phyloP scores from a whole-genome alignment of 805 yeast species.

The Lipomyces sp. region DNA sequence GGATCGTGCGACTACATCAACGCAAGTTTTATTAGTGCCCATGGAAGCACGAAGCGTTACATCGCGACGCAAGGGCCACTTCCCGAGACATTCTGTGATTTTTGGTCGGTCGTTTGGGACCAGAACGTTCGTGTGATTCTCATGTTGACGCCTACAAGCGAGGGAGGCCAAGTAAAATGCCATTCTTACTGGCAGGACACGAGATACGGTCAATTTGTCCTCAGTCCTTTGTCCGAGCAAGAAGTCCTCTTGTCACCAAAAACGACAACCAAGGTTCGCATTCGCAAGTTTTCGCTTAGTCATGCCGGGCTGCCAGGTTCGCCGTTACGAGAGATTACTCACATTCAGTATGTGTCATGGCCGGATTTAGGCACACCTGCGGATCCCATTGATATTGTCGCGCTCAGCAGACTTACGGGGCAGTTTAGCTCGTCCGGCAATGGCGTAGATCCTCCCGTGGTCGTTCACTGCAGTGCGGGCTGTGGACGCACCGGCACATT shows the following conservation, averaged over 20 bases:
- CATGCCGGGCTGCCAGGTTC: conserved; percentile 42
- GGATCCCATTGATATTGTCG: conserved; percentile 66
- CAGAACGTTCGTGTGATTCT: conserved; percentile 69
- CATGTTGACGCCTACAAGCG: conserved; percentile 77
- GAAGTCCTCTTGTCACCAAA: conserved; percentile 25
- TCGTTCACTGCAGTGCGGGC: conserved; percentile 95
- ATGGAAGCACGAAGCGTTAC: conserved; percentile 52
- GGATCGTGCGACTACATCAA: conserved; percentile 69
- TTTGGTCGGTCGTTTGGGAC: conserved; percentile 78
- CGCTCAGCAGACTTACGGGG: conserved; percentile 55
- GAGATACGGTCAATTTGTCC: conserved; percentile 46
- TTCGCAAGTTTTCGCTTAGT: conserved; percentile 55
- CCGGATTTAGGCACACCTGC: conserved; percentile 78
- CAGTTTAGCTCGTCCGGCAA: conserved; percentile 45
- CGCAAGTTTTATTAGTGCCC: conserved; percentile 68
- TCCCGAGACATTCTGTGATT: conserved; percentile 76
- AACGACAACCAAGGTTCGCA: conserved; percentile 35
- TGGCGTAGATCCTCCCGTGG: conserved; percentile 51
- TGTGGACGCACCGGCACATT: conserved; percentile 97
- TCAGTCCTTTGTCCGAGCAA: conserved; percentile 41
- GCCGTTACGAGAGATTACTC: conserved; percentile 57
- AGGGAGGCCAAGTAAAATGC: conserved; percentile 83
- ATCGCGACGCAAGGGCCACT: conserved; percentile 97
- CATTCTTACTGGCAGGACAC: conserved; percentile 83
- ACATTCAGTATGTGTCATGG: conserved; percentile 81